phyloP scores from a whole-genome alignment of 192 early-diverging fungal genomes.

The Coemansia umbellata region DNA sequence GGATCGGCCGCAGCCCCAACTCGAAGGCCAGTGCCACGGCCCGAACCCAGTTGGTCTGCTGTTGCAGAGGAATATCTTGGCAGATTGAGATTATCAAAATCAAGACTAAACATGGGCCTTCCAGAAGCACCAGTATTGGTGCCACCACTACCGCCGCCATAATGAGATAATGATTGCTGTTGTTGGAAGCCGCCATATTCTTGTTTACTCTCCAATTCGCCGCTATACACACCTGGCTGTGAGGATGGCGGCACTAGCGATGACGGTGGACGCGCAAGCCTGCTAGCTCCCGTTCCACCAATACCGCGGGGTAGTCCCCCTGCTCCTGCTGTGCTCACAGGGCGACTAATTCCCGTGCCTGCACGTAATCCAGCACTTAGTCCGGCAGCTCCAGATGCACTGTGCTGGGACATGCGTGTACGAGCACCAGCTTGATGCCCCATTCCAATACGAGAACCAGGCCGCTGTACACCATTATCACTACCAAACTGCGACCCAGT shows the following conservation, averaged over 20 bases:
- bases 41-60: slow-evolving; percentile 21
- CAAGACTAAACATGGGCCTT: slow-evolving; percentile 46
- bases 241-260: slow-evolving; percentile 1
- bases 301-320: not conserved
- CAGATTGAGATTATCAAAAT: slow-evolving; percentile 53
- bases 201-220: not conserved
- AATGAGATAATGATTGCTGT: slow-evolving; percentile 12
- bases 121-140: not conserved
- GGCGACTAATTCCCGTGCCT: slow-evolving; percentile 12
- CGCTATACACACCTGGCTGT: not conserved
- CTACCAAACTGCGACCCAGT: not conserved
- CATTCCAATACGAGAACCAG: slow-evolving; percentile 31
- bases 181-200: not conserved
- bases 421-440: slow-evolving; percentile 20
- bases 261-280: slow-evolving; percentile 6
- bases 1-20: not conserved
- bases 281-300: slow-evolving; percentile 2
- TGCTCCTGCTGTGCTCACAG: slow-evolving; percentile 1
- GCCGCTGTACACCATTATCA: slow-evolving; percentile 3
- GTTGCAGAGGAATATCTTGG: slow-evolving; percentile 42
- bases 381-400: slow-evolving; percentile 28
- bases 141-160: not conserved
- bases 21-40: slow-evolving; percentile 6
- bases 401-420: slow-evolving; percentile 29
- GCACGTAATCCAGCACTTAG: slow-evolving; percentile 14